Conservation (phyloP, 495 filamentous ascomycete genomes). For the Annulohypoxylon nitens region DNA sequence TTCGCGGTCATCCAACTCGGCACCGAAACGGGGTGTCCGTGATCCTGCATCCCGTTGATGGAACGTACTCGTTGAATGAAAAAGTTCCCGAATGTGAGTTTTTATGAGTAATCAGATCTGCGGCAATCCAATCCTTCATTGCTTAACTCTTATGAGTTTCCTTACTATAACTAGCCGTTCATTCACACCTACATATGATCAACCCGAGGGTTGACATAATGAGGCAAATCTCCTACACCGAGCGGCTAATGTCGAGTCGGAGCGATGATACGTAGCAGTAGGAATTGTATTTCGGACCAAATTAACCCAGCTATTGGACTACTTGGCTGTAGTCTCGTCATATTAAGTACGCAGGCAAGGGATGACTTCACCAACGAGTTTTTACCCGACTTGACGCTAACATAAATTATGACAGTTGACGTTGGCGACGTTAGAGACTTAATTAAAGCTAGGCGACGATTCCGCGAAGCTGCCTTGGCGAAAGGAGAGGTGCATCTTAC, state of each 20-base stretch:
- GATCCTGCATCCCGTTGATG: not conserved
- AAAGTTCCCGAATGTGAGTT: not conserved
- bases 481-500: conserved; percentile 1
- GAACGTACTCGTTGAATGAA: not conserved
- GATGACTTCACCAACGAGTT: not conserved
- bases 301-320: conserved; percentile 8
- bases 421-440: not conserved
- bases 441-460: not conserved
- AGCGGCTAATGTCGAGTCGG: conserved; percentile 22
- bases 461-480: conserved; percentile 25
- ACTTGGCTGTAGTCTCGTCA: not conserved
- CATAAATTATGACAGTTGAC: conserved; percentile 9
- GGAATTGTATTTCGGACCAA: not conserved
- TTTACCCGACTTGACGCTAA: not conserved
- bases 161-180: not conserved
- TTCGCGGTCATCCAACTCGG: conserved; percentile 2
- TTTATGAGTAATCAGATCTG: conserved; percentile 3
- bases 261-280: conserved; percentile 2
- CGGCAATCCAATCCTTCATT: not conserved
- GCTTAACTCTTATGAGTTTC: not conserved
- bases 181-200: not conserved
- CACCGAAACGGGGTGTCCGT: conserved; percentile 13
- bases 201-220: not conserved
- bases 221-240: conserved; percentile 2
- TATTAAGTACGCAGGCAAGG: conserved; percentile 3